Evolutionary conservation across 306 rosid genomes (phyloP).

Genomic region (Quercus bicolor): DNA sequence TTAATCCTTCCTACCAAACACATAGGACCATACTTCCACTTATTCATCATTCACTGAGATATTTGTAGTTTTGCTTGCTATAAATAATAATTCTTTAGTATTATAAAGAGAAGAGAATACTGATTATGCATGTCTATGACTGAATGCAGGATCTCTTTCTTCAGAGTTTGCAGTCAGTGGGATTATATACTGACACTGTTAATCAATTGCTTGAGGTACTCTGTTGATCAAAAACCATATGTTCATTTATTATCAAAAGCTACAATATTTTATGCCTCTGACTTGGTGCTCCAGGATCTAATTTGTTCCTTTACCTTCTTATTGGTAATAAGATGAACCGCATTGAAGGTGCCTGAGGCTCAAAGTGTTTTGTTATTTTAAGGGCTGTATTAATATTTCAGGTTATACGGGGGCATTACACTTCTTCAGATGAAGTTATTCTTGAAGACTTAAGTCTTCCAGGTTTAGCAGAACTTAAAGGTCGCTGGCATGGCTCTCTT

Average conservation of each 20-base stretch:
- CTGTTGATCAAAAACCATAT: slow-evolving; percentile 11
- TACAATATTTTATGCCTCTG: slow-evolving; percentile 12
- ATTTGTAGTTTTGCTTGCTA: neutral
- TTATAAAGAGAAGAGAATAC: neutral
- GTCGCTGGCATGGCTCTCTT: slow-evolving; percentile 88
- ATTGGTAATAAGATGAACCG: slow-evolving; percentile 3
- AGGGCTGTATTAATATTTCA: slow-evolving; percentile 32
- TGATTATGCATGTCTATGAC: slow-evolving; percentile 26
- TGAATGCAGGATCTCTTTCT: slow-evolving; percentile 78
- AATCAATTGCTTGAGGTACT: slow-evolving; percentile 74
- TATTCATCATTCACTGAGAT: neutral
- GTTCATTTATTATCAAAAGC: slow-evolving; percentile 15
- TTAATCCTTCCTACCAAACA: too few relatives aligned
- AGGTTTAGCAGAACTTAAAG: slow-evolving; percentile 79
- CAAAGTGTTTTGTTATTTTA: neutral
- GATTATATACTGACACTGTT: slow-evolving; percentile 53
- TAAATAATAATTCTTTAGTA: neutral
- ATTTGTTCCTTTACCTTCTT: slow-evolving; percentile 3
- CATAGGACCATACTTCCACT: too few relatives aligned
- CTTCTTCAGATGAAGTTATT: slow-evolving; percentile 51
- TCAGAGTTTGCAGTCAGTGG: slow-evolving; percentile 73
- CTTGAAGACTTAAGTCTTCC: slow-evolving; percentile 78
- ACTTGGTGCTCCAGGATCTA: slow-evolving; percentile 22
- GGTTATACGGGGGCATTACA: slow-evolving; percentile 56
- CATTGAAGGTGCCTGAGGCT: neutral